Evolutionary conservation across 805 yeast genomes (phyloP).

Genomic region (Cyberlindnera galapagoensis): DNA sequence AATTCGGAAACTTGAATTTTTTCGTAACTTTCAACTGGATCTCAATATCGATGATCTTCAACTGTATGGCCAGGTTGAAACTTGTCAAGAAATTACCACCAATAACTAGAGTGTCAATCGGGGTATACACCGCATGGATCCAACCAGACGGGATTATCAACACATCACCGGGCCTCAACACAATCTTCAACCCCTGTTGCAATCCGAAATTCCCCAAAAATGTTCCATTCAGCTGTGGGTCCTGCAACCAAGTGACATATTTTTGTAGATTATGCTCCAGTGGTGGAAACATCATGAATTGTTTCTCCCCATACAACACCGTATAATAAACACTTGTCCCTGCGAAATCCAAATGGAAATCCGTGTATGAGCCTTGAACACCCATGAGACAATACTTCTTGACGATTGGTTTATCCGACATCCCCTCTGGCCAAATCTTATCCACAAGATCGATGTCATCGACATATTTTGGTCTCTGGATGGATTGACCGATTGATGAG

Average conservation of each 20-base stretch:
- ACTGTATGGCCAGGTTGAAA: constrained; percentile 49
- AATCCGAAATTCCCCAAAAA: constrained; percentile 56
- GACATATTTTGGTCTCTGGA: constrained; percentile 64
- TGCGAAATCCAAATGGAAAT: constrained; percentile 87
- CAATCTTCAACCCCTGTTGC: constrained; percentile 47
- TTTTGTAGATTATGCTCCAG: constrained; percentile 51
- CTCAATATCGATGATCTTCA: constrained; percentile 58
- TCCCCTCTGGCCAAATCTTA: constrained; percentile 46
- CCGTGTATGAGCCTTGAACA: constrained; percentile 73
- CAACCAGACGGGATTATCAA: constrained; percentile 86
- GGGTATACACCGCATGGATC: constrained; percentile 88
- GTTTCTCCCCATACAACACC: constrained; percentile 66
- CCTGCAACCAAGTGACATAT: constrained; percentile 69
- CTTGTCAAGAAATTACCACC: constrained; percentile 84
- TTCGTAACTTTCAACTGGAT: constrained; percentile 63
- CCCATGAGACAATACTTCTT: constrained; percentile 83
- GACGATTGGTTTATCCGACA: constrained; percentile 44
- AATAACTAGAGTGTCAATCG: constrained; percentile 70
- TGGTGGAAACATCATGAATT: constrained; percentile 77
- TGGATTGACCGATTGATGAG: constrained; percentile 36
- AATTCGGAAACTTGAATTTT: constrained; percentile 73
- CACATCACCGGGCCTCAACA: constrained; percentile 58
- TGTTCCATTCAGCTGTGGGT: constrained; percentile 49
- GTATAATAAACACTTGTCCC: constrained; percentile 91
- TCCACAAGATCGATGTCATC: constrained; percentile 62